A percentile compares a stretch with the other conserved stretches of the same genome.
phyloP scores from a whole-genome alignment of 2,329 filamentous ascomycete genomes.

The Xylariaceae sp. region DNA sequence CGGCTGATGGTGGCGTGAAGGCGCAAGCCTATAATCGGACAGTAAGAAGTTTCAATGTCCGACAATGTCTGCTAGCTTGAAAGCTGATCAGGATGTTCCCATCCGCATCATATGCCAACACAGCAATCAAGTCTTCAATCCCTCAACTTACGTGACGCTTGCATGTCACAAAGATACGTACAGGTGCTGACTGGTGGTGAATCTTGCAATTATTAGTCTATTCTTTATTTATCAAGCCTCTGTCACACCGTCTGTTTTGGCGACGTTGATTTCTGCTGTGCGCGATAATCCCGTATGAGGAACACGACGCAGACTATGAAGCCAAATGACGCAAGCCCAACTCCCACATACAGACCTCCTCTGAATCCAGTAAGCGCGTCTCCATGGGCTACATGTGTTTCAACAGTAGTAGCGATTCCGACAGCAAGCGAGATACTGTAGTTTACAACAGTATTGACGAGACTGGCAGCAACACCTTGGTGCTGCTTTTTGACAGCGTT shows the following conservation, averaged over 20 bases:
- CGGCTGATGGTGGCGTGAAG: no score
- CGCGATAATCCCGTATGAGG: constrained; percentile 14
- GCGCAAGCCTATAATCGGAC: no score
- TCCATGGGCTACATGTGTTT: constrained; percentile 23
- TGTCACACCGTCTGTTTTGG: not conserved
- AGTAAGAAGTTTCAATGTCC: no score
- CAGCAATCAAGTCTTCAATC: no score
- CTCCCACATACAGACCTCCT: constrained; percentile 25
- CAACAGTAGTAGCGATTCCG: constrained; percentile 48
- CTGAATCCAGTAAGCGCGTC: constrained; percentile 24
- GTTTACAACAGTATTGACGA: constrained; percentile 55
- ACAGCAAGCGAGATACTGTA: constrained; percentile 53
- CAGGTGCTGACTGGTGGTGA: no score
- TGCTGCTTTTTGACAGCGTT: constrained; percentile 34
- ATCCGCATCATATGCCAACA: no score
- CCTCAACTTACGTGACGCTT: no score
- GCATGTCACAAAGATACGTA: no score
- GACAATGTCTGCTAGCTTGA: no score
- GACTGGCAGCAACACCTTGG: constrained; percentile 34
- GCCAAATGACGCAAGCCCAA: constrained; percentile 22
- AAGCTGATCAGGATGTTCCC: no score
- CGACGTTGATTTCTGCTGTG: constrained; percentile 3
- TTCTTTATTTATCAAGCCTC: constrained; percentile 1
- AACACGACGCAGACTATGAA: constrained; percentile 22
- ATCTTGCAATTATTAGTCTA: no score